Base-by-base conservation (phyloP, 2,329 filamentous ascomycete species). In the Neopestalotiopsis rosae region DNA sequence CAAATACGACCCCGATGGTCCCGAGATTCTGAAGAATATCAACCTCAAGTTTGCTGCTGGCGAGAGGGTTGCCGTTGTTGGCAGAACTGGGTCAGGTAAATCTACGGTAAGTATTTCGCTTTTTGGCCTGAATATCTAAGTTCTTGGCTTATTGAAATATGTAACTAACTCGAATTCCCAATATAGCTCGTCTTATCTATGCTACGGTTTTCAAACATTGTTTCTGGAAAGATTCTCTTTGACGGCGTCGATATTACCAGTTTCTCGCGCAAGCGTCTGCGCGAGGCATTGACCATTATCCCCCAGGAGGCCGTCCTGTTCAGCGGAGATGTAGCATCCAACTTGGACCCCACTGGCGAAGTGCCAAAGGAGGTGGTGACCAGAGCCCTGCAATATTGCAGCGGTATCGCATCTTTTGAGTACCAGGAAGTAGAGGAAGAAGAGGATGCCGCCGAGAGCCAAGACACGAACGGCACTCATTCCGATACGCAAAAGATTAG, bases 81-180 rank as follows among this genome's bases (percentile, higher is more conserved):
- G 94, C 2, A 89, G 94, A 10, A 97, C 94, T 0, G 91, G 92
- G 0, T 94, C 92, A 4, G 94, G 94, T 3, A 97, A 97, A 79
- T 94, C 91, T 65, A 97, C 94, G 0, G 86, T 95, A 76, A 78
- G 84, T 78, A 59, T n/a, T 52, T 45, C 13, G 10, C 13, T 34
- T 17, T 12, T 17, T 62, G 24, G 24, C 24, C 24, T 28, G 24
- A 28, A 28, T 28, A 2, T 28, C 24, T 28, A 3, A 28, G 24
- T 28, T 28, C 24, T 28, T 28, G 24, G 24, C 24, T 28, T 28
- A 28, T 28, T 28, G 2, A 2, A 28, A 28, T 28, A 28, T 28
- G 24, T 28, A 28, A 28, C 45, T 73, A 70, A 75, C 59, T 6
- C 30, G n/a, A 12, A 28, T 28, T 30, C 30, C 42, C n/a, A 12